These are phyloP conservation scores for Lathyrus tuberosus DNA, from an alignment of 306 rosid genomes.

Conservation along the genomic window DNA sequence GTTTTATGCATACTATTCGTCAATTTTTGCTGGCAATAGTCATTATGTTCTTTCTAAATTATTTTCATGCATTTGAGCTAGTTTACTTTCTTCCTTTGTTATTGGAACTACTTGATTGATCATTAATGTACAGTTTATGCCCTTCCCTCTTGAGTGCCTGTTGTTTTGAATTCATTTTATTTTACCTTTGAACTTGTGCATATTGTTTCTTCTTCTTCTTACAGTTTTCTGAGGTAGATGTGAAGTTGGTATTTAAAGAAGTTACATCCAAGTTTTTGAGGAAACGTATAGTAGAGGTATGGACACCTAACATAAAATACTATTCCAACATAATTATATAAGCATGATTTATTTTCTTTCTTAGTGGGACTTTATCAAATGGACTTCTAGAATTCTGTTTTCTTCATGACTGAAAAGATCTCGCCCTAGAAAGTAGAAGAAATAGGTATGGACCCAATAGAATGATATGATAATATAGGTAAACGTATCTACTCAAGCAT, in stretches of 20 bases:
- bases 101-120: constrained; percentile 30
- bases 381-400: constrained; percentile 15
- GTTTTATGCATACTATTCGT: constrained; percentile 13
- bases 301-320: constrained; percentile 33
- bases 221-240: constrained; percentile 93
- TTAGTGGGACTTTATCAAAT: constrained; percentile 16
- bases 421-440: background rate
- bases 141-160: constrained; percentile 19
- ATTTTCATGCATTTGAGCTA: background rate
- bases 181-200: constrained; percentile 15
- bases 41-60: constrained; percentile 2
- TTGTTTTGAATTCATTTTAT: constrained; percentile 18
- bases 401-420: constrained; percentile 1
- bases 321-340: constrained; percentile 22
- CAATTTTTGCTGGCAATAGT: constrained; percentile 17
- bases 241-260: constrained; percentile 95
- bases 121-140: constrained; percentile 27
- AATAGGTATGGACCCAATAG: background rate
- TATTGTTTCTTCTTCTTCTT: constrained; percentile 29
- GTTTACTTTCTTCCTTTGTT: constrained; percentile 28
- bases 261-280: constrained; percentile 81
- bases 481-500: constrained; percentile 9
- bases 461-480: constrained; percentile 11
- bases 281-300: constrained; percentile 94
- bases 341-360: constrained; percentile 5